Conservation (phyloP, 768 basidiomycete species). For the Lentinula aciculospora region DNA sequence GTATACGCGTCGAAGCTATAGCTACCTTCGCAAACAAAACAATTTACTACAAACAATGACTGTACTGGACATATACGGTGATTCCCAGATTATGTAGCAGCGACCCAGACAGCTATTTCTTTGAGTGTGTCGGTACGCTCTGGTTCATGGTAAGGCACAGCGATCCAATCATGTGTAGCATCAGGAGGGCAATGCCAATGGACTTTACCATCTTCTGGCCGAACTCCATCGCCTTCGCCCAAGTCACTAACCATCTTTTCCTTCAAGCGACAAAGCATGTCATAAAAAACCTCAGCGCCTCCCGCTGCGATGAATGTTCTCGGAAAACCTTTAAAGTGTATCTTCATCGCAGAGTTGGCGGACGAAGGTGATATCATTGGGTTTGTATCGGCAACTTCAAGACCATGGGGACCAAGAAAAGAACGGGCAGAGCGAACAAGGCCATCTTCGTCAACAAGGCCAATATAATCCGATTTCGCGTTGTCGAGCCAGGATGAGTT, state of each 20-base stretch:
- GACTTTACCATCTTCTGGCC: constrained; percentile 34
- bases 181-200: constrained; percentile 45
- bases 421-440: constrained; percentile 21
- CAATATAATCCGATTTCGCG: constrained; percentile 32
- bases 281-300: constrained; percentile 52
- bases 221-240: constrained; percentile 35
- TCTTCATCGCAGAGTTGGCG: constrained; percentile 24
- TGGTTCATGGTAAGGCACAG: constrained; percentile 46
- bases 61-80: too few relatives aligned
- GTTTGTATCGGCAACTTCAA: constrained; percentile 38
- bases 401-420: constrained; percentile 43
- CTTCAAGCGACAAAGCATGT: constrained; percentile 39
- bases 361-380: constrained; percentile 59
- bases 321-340: constrained; percentile 53
- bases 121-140: constrained; percentile 42
- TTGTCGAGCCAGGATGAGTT: constrained; percentile 31
- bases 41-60: background rate
- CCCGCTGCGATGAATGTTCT: constrained; percentile 55
- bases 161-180: constrained; percentile 48
- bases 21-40: background rate
- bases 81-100: constrained; percentile 32
- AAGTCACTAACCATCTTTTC: constrained; percentile 47
- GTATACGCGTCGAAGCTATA: background rate
- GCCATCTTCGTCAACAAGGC: constrained; percentile 15
- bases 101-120: constrained; percentile 47